Percentiles rank a stretch among this genome's conserved stretches.
Conservation (phyloP, 495 filamentous ascomycete species). For the Usnea hakonensis region DNA sequence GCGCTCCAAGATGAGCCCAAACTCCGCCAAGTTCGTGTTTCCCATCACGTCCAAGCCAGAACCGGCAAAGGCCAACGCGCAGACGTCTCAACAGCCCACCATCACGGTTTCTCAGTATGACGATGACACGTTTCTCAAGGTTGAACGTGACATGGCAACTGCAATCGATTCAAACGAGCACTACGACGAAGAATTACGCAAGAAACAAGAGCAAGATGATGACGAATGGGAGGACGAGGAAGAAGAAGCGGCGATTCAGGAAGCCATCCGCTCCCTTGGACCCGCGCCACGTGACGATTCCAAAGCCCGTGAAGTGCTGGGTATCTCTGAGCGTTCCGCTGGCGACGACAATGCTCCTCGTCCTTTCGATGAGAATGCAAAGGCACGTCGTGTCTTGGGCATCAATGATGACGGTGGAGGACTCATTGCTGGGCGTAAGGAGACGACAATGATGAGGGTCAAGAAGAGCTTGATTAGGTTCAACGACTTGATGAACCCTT, state of each 20-base stretch:
- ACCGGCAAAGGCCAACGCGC: neutral
- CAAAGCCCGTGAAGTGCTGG: slow-evolving; percentile 8
- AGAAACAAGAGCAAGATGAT: slow-evolving; percentile 7
- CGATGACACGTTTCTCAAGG: neutral
- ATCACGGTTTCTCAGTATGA: neutral
- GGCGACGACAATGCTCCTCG: neutral
- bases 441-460: neutral
- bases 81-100: neutral
- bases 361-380: slow-evolving; percentile 4
- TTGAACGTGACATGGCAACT: neutral
- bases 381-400: slow-evolving; percentile 11
- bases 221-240: neutral
- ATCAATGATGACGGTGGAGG: slow-evolving; percentile 14
- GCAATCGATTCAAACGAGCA: neutral
- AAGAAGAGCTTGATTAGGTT: slow-evolving; percentile 5
- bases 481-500: neutral
- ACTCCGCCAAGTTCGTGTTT: neutral
- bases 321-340: neutral
- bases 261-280: neutral
- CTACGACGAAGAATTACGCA: neutral
- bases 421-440: neutral
- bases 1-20: neutral
- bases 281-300: neutral
- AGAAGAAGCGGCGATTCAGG: slow-evolving; percentile 1
- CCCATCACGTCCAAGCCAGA: neutral